Percentiles rank a stretch among this genome's conserved stretches.
Evolutionary conservation across 164 flowering plant species (phyloP).

Genomic region (Pachysandra terminalis): DNA sequence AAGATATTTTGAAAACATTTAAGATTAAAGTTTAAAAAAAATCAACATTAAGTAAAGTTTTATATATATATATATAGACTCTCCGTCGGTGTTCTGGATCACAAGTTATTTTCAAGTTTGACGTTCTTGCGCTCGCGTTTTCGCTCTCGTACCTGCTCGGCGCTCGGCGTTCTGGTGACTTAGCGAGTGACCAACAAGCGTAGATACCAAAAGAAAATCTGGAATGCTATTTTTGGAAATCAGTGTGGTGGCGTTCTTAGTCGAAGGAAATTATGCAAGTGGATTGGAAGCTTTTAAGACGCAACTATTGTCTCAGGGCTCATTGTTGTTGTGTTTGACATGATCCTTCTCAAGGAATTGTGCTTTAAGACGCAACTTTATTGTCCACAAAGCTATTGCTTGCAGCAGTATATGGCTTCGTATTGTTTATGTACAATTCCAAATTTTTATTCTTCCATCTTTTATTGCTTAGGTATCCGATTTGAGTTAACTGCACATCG

Average conservation of each 20-base stretch:
- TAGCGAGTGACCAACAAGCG: too few species aligned
- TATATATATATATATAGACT: too few species aligned
- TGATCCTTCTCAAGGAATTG: slow-evolving; percentile 67
- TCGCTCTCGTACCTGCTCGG: too few species aligned
- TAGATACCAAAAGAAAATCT: too few species aligned
- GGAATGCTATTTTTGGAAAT: slow-evolving; percentile 59
- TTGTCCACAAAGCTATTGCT: slow-evolving; percentile 61
- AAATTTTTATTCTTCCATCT: slow-evolving; percentile 10
- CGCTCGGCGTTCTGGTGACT: too few species aligned
- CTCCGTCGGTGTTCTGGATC: too few species aligned
- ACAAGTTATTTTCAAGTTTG: too few species aligned
- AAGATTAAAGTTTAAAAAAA: too few species aligned
- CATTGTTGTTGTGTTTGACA: slow-evolving; percentile 67
- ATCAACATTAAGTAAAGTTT: too few species aligned
- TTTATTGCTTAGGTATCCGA: background rate
- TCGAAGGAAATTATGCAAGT: slow-evolving; percentile 63
- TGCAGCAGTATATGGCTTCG: slow-evolving; percentile 57
- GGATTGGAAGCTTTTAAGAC: slow-evolving; percentile 73
- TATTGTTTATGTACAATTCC: slow-evolving; percentile 68
- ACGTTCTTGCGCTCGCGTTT: too few species aligned
- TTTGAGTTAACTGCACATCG: background rate
- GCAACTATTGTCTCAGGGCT: slow-evolving; percentile 70
- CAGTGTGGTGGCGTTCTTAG: slow-evolving; percentile 58
- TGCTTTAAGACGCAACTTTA: background rate
- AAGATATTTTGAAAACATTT: too few species aligned